Base-by-base conservation (phyloP, 495 filamentous ascomycete genomes). In the Geopyxis carbonaria region DNA sequence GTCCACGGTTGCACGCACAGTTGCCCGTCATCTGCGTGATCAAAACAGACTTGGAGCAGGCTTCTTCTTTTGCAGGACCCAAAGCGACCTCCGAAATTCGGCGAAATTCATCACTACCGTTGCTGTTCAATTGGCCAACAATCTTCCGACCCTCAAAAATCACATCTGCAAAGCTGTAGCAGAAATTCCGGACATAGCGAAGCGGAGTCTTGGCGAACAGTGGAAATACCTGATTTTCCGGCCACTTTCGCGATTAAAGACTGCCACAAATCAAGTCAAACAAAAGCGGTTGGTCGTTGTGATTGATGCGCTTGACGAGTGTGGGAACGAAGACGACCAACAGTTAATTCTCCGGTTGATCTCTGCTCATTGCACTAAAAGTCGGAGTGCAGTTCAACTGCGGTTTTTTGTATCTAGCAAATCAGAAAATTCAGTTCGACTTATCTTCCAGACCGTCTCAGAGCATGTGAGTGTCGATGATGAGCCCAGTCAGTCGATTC, bases 341-440 rank as follows among this genome's bases (percentile, higher is more conserved):
- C 30, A 32, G 31, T 18, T 39, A 5, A 54, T 62, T 31, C 18
- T 59, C 22, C 42, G 45, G 38, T 39, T 59, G 13, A 34, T 61
- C n/a, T 30, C 51, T 13, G 19, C n/a, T n/a, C n/a, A n/a, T n/a
- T n/a, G 55, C 28, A 22, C 45, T 25, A 34, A 40, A 32, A 36
- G 10, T 15, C 38, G 56, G n/a, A 36, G 40, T 5, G 15, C 30
- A 14, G 23, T 54, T 19, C 40, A 22, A 21, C 35, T 59, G 1
- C 50, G 53, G 7, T 27, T 61, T n/a, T 51, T 62, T 39, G 18
- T 62, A 11, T 57, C 59, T 15, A 62, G 59, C 53, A 48, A 50
- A 43, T 57, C 53, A 30, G 58, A 58, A 41, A 34, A 50, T 31
- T 53, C 43, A 16, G 55, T 59, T 29, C 47, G 46, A 0, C 25